Evolutionary conservation across 2,329 filamentous ascomycete species (phyloP).

Genomic region (Chaetomium sp.): DNA sequence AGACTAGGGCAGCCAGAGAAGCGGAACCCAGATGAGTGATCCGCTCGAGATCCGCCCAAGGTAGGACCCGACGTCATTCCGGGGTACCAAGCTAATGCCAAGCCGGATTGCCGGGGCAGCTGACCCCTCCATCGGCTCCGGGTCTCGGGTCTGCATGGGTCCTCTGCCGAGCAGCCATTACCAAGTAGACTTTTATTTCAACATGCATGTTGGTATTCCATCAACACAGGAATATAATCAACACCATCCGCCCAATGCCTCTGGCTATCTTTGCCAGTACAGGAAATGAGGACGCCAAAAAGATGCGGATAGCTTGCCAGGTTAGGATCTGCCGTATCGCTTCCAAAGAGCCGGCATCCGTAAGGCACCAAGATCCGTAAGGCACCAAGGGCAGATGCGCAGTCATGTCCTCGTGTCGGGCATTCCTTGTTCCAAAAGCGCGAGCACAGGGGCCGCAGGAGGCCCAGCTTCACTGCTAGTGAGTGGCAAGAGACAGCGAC

Average conservation of each 20-base stretch:
- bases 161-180: neutral
- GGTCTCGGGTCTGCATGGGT: slow-evolving; percentile 14
- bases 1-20: neutral
- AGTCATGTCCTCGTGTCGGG: neutral
- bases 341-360: neutral
- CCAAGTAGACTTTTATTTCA: neutral
- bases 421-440: neutral
- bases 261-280: neutral
- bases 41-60: neutral
- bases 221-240: neutral
- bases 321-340: neutral
- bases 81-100: slow-evolving; percentile 6
- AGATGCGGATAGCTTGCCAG: neutral
- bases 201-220: neutral
- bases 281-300: neutral
- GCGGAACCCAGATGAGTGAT: neutral
- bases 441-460: neutral
- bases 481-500: neutral
- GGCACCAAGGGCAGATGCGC: neutral
- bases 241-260: neutral
- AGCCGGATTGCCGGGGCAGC: slow-evolving; percentile 14
- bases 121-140: slow-evolving; percentile 13
- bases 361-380: neutral
- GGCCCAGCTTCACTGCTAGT: neutral
- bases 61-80: slow-evolving; percentile 16